Evolutionary conservation across 2,329 filamentous ascomycete species (phyloP), one percentile per base, ranked within the genome.

Genomic region (Pseudomassariella vexata): DNA sequence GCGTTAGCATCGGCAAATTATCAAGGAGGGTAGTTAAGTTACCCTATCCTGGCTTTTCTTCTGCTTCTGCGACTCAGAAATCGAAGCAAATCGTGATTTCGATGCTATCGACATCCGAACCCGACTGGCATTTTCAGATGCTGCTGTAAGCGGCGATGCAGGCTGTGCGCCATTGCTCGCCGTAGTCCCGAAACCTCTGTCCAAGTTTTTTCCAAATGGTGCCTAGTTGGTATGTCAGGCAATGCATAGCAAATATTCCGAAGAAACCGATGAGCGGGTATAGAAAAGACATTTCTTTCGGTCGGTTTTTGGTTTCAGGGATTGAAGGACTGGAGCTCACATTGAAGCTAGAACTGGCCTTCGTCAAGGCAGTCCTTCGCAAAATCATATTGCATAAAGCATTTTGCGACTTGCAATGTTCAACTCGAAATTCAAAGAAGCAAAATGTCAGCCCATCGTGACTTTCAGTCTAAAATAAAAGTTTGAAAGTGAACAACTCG

Each of bases 31-130:
- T 19, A 45, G 36, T 21, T 19, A 32, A 12, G 46, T 36, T 58
- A 72, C 68, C 46, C 68, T 60, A 38, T 73, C 67, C 33, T 64
- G 55, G 12, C 60, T 63, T 39, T 63, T 64, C 38, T 62, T 63
- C 38, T 65, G 57, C 43, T 63, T 68, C 42, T 66, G 63, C n/a
- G 59, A 59, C 40, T 60, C 60, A 6, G 60, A 59, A 22, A 60
- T 56, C 11, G 63, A 60, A 14, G 59, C 51, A 42, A 62, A 63
- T 5, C 55, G 47, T 18, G 47, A 49, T 32, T 45, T 44, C 21
- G 47, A 46, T 15, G 46, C 47, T 37, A 50, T 28, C 23, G 53
- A 39, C 24, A 49, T 40, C 18, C 48, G 45, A 10, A 25, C 16
- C 18, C 32, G 19, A 36, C 50, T 35, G 36, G 39, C 35, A 41